These are phyloP conservation scores for Aspergillus luchuensis DNA, from an alignment of 2,329 filamentous ascomycete species.

Conservation along the genomic window DNA sequence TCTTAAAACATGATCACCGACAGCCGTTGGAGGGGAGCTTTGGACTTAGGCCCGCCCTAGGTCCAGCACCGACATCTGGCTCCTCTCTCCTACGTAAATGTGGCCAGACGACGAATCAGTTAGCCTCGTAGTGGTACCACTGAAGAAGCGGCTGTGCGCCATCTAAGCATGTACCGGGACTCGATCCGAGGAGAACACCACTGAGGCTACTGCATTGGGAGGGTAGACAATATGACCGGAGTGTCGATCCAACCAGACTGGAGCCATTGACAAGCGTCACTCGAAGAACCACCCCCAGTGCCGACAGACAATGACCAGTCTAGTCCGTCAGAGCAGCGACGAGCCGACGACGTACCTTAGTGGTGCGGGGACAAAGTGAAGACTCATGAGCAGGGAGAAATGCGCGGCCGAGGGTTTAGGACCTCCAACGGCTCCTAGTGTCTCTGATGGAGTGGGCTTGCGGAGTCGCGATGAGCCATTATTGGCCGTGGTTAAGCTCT, in stretches of 20 bases:
- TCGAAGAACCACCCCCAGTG: background rate
- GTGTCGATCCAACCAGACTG: constrained; percentile 1
- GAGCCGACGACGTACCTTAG: background rate
- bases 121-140: background rate
- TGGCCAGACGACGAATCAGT: background rate
- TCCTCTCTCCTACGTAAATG: background rate
- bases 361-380: background rate
- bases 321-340: background rate
- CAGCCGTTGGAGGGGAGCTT: background rate
- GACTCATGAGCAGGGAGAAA: background rate
- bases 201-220: background rate
- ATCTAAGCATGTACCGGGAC: background rate
- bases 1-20: background rate
- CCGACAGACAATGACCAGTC: background rate
- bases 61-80: background rate
- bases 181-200: background rate
- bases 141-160: background rate
- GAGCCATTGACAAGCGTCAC: background rate
- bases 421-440: constrained; percentile 2
- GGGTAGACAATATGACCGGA: background rate
- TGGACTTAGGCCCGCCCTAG: background rate
- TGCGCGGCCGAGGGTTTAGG: background rate
- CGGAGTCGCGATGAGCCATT: background rate
- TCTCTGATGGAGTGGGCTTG: background rate
- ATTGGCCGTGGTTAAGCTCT: background rate